Conservation (phyloP, 2,329 filamentous ascomycete species). For the Scedosporium dehoogii region DNA sequence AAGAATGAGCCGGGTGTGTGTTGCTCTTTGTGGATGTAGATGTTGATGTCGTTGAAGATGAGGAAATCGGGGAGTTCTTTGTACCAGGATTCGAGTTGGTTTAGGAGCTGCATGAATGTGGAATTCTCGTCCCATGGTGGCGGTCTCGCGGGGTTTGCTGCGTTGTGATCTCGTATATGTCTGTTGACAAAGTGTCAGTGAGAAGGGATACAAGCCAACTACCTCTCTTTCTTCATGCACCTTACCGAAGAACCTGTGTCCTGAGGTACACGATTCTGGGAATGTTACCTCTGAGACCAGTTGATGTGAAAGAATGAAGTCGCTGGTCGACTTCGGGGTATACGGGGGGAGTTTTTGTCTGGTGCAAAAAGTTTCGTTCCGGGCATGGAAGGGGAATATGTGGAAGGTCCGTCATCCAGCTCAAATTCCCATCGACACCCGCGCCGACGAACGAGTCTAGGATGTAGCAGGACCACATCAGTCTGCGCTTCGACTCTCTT, state of each 20-base stretch:
- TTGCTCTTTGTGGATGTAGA: conserved; percentile 13
- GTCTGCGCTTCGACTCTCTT: conserved; percentile 26
- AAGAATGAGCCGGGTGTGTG: conserved; percentile 15
- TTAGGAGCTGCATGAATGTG: conserved; percentile 12
- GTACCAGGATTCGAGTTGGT: conserved; percentile 12
- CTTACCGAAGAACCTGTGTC: conserved; percentile 13
- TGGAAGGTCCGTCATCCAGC: conserved; percentile 13
- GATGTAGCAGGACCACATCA: conserved; percentile 33
- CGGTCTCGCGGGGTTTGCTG: conserved; percentile 7
- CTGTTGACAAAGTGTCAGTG: background rate
- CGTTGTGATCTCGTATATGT: conserved; percentile 12
- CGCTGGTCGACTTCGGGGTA: background rate
- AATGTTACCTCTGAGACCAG: background rate
- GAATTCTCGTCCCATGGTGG: conserved; percentile 12
- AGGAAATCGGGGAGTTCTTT: conserved; percentile 14
- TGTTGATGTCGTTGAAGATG: conserved; percentile 13
- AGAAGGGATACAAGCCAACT: background rate
- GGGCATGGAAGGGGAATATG: conserved; percentile 13
- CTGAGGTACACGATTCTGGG: conserved; percentile 11
- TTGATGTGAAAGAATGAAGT: background rate
- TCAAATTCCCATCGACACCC: conserved; percentile 24
- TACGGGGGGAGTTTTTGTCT: background rate
- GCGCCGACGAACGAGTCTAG: conserved; percentile 30
- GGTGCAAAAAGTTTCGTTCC: conserved; percentile 11
- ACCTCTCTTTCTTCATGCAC: background rate